Base-by-base conservation (phyloP, 495 filamentous ascomycete genomes). In the Aspergillus egyptiacus region DNA sequence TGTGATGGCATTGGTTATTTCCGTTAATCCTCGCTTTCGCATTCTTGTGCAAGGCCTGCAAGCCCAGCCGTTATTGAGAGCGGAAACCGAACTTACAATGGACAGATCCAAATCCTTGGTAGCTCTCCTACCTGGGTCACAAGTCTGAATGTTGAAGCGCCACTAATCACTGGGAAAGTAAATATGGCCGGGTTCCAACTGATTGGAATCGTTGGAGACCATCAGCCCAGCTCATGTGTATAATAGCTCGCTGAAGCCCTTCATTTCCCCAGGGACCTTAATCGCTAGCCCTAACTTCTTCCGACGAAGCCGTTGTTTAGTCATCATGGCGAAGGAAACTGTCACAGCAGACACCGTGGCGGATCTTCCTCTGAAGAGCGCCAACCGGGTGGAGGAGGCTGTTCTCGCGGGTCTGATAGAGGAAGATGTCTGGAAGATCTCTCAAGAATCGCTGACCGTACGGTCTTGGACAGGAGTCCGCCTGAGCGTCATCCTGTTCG, bases 361-460 rank as follows among this genome's bases (percentile, higher is more conserved):
- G 23, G 50, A 60, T 20, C 28, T 46, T 35, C 58, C 61, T 13
- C 32, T 8, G n/a, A 47, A 51, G 15, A 38, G 42, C 13, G 25
- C 45, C 6, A 56, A 63, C 20, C 55, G 67, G 50, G 33, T 67
- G 30, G 64, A 72, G 40, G 69, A 72, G 39, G 48, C 65, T 1
- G 63, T 54, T 6, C 56, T 69, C 7, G 64, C 67, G 20, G 57
- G 63, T 11, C 42, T 72, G 45, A 71, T 68, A 1, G 69, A 70
- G 14, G 69, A 70, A 11, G 66, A 71, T 46, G 5, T 55, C 11
- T 66, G 61, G 53, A 62, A 56, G 17, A 25, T 67, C 1, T 71
- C 62, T 2, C 23, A 55, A 30, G 64, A 71, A 15, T 59, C 64
- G 7, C 49, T 69, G 9, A 51, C 22, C 4, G 34, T 67, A 19